Evolutionary conservation across 176 grass and related monocot genomes (phyloP).

Genomic region (Aegilops sharonensis): DNA sequence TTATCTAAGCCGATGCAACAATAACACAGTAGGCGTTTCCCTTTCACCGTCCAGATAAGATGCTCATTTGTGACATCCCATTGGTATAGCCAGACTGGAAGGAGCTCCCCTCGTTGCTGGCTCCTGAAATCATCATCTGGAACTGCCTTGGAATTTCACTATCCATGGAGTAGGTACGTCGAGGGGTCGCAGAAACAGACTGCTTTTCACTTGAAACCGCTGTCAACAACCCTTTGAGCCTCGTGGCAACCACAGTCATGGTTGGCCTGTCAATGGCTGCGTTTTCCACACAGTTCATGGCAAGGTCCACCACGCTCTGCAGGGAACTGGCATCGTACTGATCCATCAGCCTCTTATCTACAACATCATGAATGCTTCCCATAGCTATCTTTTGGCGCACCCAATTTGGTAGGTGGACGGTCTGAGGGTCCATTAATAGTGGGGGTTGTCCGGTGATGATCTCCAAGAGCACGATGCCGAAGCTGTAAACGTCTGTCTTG

Average conservation of each 20-base stretch:
- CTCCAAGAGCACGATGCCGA: not conserved
- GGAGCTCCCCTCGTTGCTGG: not conserved
- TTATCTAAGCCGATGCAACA: too few relatives aligned
- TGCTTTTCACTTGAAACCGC: too few relatives aligned
- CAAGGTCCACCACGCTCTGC: not conserved
- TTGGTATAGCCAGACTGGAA: not conserved
- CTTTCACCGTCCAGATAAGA: not conserved
- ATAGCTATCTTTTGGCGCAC: constrained; percentile 4
- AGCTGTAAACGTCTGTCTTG: constrained; percentile 21
- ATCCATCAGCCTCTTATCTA: not conserved
- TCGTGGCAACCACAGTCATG: constrained; percentile 9
- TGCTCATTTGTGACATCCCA: not conserved
- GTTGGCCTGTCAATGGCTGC: not conserved
- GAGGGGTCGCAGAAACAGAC: not conserved
- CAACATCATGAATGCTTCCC: not conserved
- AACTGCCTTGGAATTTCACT: not conserved
- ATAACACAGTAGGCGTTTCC: too few relatives aligned
- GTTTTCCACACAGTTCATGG: not conserved
- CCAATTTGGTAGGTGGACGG: constrained; percentile 1
- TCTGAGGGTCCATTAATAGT: not conserved
- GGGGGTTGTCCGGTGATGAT: constrained; percentile 2
- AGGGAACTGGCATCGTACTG: constrained; percentile 3
- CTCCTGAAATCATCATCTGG: not conserved
- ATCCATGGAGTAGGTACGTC: not conserved
- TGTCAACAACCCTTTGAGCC: constrained; percentile 15